These are phyloP conservation scores for Strobilomyces dryophilus DNA, from an alignment of 768 basidiomycete genomes.

Conservation along the genomic window DNA sequence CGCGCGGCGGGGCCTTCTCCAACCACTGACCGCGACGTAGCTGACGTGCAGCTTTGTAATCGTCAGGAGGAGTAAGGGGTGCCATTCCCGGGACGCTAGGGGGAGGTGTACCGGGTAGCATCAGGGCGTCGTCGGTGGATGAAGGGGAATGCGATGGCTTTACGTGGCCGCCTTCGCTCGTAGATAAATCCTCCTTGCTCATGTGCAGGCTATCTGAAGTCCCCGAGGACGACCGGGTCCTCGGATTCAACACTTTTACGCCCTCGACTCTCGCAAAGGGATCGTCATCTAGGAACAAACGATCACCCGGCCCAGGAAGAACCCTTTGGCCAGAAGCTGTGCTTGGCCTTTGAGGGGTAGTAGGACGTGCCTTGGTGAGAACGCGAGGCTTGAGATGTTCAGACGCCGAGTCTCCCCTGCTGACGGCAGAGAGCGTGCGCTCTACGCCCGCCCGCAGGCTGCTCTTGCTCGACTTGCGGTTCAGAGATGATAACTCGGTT, in stretches of 20 bases:
- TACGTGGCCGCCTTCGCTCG: slow-evolving; percentile 10
- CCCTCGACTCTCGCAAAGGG: slow-evolving; percentile 54
- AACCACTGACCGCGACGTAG: slow-evolving; percentile 38
- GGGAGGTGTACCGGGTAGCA: not conserved
- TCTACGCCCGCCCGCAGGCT: slow-evolving; percentile 10
- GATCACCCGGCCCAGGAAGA: slow-evolving; percentile 12
- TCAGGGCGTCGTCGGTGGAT: not conserved
- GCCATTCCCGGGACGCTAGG: not conserved
- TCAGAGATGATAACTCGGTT: slow-evolving; percentile 13
- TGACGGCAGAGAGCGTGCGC: slow-evolving; percentile 4
- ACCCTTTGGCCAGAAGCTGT: slow-evolving; percentile 9
- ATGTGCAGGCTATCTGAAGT: not conserved
- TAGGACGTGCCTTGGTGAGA: slow-evolving; percentile 31
- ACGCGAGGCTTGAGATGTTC: slow-evolving; percentile 22
- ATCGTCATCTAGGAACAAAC: slow-evolving; percentile 29
- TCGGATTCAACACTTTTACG: slow-evolving; percentile 42
- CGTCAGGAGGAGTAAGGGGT: slow-evolving; percentile 28
- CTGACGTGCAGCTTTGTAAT: slow-evolving; percentile 38
- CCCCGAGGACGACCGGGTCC: not conserved
- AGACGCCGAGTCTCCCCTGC: slow-evolving; percentile 7
- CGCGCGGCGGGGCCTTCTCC: slow-evolving; percentile 36
- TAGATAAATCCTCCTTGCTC: not conserved
- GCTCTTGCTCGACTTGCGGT: slow-evolving; percentile 15
- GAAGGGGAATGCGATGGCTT: not conserved
- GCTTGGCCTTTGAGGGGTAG: slow-evolving; percentile 28